phyloP scores from a whole-genome alignment of 176 grass and related monocot genomes.

The Zoysia pacifica region DNA sequence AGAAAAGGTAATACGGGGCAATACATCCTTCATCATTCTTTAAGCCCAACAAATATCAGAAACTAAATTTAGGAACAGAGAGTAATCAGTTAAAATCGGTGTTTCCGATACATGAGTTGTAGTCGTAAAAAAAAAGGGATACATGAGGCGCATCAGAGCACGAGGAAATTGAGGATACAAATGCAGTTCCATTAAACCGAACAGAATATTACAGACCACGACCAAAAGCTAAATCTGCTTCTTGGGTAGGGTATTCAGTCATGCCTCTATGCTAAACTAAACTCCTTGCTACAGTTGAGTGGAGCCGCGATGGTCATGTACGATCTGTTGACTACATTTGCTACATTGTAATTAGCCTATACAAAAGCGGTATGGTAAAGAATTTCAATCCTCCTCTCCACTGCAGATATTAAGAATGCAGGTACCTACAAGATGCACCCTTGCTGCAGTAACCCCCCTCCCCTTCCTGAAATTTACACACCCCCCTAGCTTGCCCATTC shows the following conservation, averaged over 20 bases:
- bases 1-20: not conserved
- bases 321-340: conserved; percentile 44
- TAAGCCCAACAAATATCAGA: not conserved
- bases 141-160: conserved; percentile 2
- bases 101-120: conserved; percentile 7
- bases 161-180: conserved; percentile 17
- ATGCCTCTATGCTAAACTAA: conserved; percentile 46
- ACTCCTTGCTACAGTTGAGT: conserved; percentile 40
- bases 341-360: conserved; percentile 66
- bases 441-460: conserved; percentile 74
- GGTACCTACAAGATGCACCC: conserved; percentile 82
- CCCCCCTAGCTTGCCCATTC: conserved; percentile 48
- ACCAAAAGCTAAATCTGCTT: conserved; percentile 35
- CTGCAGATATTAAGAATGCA: conserved; percentile 56
- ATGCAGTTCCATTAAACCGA: conserved; percentile 30
- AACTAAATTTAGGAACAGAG: not conserved
- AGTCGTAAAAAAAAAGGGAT: no score
- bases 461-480: conserved; percentile 71
- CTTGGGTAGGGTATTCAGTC: conserved; percentile 23
- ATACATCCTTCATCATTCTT: not conserved
- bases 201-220: conserved; percentile 33
- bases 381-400: conserved; percentile 42
- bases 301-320: conserved; percentile 44
- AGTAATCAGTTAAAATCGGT: conserved; percentile 8
- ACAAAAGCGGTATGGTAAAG: conserved; percentile 56